Evolutionary conservation across 2,329 filamentous ascomycete species (phyloP), one percentile per base, ranked within the genome.

Genomic region (Nemania sp.): DNA sequence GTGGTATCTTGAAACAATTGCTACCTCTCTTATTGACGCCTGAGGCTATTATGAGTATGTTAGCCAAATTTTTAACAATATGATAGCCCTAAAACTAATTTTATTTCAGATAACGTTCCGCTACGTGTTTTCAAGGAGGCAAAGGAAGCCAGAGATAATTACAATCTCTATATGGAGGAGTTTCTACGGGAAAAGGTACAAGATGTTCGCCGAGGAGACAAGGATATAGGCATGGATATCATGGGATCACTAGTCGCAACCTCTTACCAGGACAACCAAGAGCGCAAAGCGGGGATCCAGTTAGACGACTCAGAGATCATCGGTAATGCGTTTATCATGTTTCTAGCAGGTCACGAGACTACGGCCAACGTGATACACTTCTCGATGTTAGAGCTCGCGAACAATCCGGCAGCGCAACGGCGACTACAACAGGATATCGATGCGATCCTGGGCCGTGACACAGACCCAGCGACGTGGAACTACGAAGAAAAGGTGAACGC

Each of bases 271-370:
- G 72, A 75, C 20, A 69, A 73, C 4, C 63, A 73, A 47, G 62
- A 66, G 11, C 69, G 55, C n/a, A 72, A 74, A 59, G 68, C 15
- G 76, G 77, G 68, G 63, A 75, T 22, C 80, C 79, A 79, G 20
- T 78, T 91, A 20, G 83, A 80, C 5, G 87, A 89, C 70, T 84
- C 84, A 2, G 91, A 94, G 64, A 90, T 94, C 66, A 81, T 92
- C 32, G 91, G 91, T 47, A 94, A 94, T 75, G 88, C 91, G 27
- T 91, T 90, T 69, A 83, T 90, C 74, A 88, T 89, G 80, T 84
- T 88, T 69, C 82, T 94, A 0, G 92, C 93, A 0, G 93, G 93
- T 5, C 92, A 96, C 79, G 93, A 96, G 79, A 96, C 92, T 1
- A 91, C 91, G 1, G 92, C 92, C 51, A 93, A 92, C 78, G 86